These are phyloP conservation scores for Chalciporus sphaerocephalus DNA, from an alignment of 768 basidiomycete genomes.

Conservation along the genomic window DNA sequence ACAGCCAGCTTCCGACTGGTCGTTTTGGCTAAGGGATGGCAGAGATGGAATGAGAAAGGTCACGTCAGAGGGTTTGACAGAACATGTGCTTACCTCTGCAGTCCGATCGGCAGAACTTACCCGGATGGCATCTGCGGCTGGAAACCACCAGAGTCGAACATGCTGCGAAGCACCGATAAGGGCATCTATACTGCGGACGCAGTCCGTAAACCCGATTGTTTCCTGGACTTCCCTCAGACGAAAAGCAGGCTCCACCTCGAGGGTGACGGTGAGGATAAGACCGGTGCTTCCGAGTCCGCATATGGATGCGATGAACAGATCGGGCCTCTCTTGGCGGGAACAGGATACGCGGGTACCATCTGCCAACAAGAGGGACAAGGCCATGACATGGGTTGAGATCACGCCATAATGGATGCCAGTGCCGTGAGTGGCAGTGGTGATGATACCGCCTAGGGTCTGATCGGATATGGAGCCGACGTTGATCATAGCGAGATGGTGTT, in stretches of 20 bases:
- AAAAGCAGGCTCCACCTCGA: constrained; percentile 81
- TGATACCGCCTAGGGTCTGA: constrained; percentile 87
- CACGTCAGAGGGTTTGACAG: constrained; percentile 9
- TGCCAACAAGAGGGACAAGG: constrained; percentile 72
- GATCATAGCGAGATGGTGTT: constrained; percentile 74
- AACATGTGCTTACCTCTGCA: constrained; percentile 53
- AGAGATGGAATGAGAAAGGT: constrained; percentile 9
- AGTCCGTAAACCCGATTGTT: constrained; percentile 58
- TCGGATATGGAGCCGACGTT: constrained; percentile 96
- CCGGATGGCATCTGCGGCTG: constrained; percentile 66
- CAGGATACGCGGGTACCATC: constrained; percentile 67
- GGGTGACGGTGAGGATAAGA: constrained; percentile 70
- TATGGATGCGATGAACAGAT: constrained; percentile 84
- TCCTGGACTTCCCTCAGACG: constrained; percentile 70
- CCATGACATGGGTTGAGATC: constrained; percentile 75
- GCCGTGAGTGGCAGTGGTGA: constrained; percentile 95
- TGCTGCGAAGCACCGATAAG: constrained; percentile 71
- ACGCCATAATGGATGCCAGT: constrained; percentile 76
- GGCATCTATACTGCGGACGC: constrained; percentile 50
- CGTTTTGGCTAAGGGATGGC: constrained; percentile 43
- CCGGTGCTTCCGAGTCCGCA: constrained; percentile 92
- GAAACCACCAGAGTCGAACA: constrained; percentile 95
- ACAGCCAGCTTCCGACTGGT: constrained; percentile 58
- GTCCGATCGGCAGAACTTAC: constrained; percentile 75
- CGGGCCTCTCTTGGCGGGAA: constrained; percentile 55